These are phyloP conservation scores for Apocynum venetum DNA, from an alignment of 257 asterid genomes.

Conservation along the genomic window DNA sequence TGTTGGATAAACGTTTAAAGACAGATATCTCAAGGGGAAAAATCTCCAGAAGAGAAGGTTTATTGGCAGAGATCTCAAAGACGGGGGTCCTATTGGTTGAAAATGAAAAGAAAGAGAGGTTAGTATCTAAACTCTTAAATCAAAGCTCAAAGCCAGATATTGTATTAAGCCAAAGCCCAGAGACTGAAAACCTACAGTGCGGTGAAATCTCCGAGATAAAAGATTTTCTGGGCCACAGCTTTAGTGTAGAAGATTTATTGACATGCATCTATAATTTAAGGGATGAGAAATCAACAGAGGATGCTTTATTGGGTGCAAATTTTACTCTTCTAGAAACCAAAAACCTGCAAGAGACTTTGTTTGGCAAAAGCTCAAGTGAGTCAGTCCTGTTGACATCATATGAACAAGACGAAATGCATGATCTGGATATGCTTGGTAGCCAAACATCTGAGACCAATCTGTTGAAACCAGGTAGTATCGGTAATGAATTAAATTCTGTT, in stretches of 20 bases:
- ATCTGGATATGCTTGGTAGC: neutral
- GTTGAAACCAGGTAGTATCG: neutral
- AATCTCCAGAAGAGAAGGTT: constrained; percentile 19
- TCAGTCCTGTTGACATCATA: constrained; percentile 1
- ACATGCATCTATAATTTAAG: constrained; percentile 6
- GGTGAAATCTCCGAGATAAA: constrained; percentile 18
- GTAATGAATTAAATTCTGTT: neutral
- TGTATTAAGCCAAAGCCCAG: constrained; percentile 11
- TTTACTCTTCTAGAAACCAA: neutral
- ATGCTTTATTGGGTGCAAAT: neutral
- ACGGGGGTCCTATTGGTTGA: constrained; percentile 27
- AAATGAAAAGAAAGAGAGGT: constrained; percentile 19
- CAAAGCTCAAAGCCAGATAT: constrained; percentile 6
- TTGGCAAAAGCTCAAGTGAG: neutral
- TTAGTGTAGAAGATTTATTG: constrained; percentile 11
- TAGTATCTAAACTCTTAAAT: constrained; percentile 18
- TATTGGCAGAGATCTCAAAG: constrained; percentile 18
- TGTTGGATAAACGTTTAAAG: constrained; percentile 6
- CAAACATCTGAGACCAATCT: neutral
- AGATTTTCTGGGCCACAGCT: constrained; percentile 6
- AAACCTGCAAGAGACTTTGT: neutral
- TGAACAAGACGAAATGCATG: constrained; percentile 2
- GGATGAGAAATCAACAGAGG: constrained; percentile 1
- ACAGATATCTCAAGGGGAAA: constrained; percentile 3
- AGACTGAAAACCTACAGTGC: constrained; percentile 9